phyloP scores from a whole-genome alignment of 2,329 filamentous ascomycete species.

The Laburnicola sp. region DNA sequence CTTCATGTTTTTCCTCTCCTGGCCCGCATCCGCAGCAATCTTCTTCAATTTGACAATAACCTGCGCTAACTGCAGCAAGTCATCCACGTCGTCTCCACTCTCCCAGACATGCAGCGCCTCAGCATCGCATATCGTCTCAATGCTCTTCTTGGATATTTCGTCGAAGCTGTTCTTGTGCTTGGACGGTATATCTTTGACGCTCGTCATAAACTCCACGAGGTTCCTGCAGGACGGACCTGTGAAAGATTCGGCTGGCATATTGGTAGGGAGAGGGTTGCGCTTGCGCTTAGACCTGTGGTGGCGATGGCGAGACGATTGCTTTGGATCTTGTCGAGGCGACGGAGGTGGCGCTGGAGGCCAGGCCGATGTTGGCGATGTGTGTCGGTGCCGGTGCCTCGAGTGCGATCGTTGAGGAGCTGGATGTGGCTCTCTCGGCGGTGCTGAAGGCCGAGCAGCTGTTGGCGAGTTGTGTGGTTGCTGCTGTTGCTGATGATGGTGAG shows the following conservation, averaged over 20 bases:
- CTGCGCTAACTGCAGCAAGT: constrained; percentile 35
- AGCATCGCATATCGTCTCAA: constrained; percentile 27
- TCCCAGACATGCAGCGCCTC: constrained; percentile 41
- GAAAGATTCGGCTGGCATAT: constrained; percentile 20
- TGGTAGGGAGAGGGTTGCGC: constrained; percentile 1
- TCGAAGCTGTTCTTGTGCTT: constrained; percentile 29
- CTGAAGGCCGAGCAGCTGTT: not conserved
- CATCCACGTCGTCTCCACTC: constrained; percentile 35
- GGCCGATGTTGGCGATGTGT: not conserved
- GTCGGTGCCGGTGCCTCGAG: not conserved
- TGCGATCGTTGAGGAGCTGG: not conserved
- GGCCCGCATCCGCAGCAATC: not conserved
- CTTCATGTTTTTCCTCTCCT: constrained; percentile 6
- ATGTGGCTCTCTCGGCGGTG: not conserved
- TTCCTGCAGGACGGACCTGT: constrained; percentile 32
- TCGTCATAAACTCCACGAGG: constrained; percentile 29
- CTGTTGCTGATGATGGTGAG: not conserved
- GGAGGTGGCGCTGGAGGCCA: not conserved
- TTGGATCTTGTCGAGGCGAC: not conserved
- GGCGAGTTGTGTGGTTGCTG: not conserved
- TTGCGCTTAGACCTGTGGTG: constrained; percentile 12
- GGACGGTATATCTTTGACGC: constrained; percentile 28
- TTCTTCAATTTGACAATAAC: constrained; percentile 31
- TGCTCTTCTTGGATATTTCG: constrained; percentile 21
- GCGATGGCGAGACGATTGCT: not conserved